Evolutionary conservation across 305 asterid species (phyloP).

Genomic region (Solanum hybrid): DNA sequence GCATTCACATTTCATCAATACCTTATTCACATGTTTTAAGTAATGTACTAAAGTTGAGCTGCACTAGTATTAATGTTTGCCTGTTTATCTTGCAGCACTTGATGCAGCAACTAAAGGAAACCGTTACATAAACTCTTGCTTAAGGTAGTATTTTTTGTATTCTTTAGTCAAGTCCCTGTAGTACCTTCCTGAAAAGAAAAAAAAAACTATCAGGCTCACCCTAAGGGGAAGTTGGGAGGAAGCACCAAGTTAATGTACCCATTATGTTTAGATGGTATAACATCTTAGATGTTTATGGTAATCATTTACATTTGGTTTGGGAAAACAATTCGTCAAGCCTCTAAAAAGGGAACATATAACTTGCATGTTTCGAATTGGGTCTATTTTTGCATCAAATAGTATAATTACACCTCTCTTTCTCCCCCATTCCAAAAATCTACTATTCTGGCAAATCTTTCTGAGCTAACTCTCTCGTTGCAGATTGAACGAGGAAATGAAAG

Average conservation of each 20-base stretch:
- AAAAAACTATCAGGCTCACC: too few species aligned
- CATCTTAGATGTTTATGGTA: neutral
- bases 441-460: neutral
- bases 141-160: constrained; percentile 38
- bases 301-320: neutral
- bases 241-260: neutral
- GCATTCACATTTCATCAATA: neutral
- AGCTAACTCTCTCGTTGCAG: constrained; percentile 36
- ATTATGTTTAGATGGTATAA: neutral
- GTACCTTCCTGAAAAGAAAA: neutral
- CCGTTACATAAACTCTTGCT: constrained; percentile 80
- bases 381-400: neutral
- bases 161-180: neutral
- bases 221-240: neutral
- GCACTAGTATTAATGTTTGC: neutral
- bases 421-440: neutral
- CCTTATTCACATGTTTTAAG: neutral
- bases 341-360: neutral
- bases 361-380: neutral
- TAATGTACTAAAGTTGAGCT: neutral
- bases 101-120: constrained; percentile 95
- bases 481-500: constrained; percentile 90
- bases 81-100: constrained; percentile 52
- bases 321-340: neutral
- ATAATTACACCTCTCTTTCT: neutral